phyloP scores from a whole-genome alignment of 805 yeast species.

The Candida berthetii region DNA sequence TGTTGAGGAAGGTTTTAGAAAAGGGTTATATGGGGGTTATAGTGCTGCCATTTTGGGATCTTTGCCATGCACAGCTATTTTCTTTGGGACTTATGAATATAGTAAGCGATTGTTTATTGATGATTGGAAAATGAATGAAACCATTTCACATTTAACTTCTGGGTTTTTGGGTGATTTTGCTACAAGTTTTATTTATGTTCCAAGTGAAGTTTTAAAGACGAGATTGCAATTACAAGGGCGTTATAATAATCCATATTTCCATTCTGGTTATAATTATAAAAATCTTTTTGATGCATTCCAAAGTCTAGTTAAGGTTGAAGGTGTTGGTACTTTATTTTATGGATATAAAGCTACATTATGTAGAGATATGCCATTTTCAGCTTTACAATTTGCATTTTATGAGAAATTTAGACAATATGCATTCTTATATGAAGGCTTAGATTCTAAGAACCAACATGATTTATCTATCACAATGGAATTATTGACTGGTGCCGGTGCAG shows the following conservation, averaged over 20 bases:
- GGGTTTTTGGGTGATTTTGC: slow-evolving; percentile 95
- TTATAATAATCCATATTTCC: slow-evolving; percentile 70
- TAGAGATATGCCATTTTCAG: slow-evolving; percentile 93
- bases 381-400: slow-evolving; percentile 92
- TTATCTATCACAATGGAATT: slow-evolving; percentile 60
- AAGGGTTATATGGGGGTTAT: slow-evolving; percentile 91
- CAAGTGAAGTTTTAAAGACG: slow-evolving; percentile 91
- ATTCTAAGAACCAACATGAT: slow-evolving; percentile 27
- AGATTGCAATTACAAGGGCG: slow-evolving; percentile 90
- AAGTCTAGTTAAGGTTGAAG: slow-evolving; percentile 65
- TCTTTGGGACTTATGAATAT: slow-evolving; percentile 85
- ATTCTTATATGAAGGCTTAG: slow-evolving; percentile 26
- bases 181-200: slow-evolving; percentile 85
- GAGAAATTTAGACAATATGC: slow-evolving; percentile 73
- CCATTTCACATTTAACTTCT: slow-evolving; percentile 71
- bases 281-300: slow-evolving; percentile 67
- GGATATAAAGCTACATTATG: slow-evolving; percentile 94
- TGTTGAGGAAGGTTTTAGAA: slow-evolving; percentile 73
- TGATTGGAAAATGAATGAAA: slow-evolving; percentile 64
- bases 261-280: slow-evolving; percentile 80
- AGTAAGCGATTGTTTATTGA: slow-evolving; percentile 67
- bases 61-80: slow-evolving; percentile 90
- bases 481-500: slow-evolving; percentile 91
- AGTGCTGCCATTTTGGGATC: slow-evolving; percentile 89
- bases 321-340: slow-evolving; percentile 66